These are phyloP conservation scores for Calocera viscosa DNA, from an alignment of 768 basidiomycete genomes.

Conservation along the genomic window DNA sequence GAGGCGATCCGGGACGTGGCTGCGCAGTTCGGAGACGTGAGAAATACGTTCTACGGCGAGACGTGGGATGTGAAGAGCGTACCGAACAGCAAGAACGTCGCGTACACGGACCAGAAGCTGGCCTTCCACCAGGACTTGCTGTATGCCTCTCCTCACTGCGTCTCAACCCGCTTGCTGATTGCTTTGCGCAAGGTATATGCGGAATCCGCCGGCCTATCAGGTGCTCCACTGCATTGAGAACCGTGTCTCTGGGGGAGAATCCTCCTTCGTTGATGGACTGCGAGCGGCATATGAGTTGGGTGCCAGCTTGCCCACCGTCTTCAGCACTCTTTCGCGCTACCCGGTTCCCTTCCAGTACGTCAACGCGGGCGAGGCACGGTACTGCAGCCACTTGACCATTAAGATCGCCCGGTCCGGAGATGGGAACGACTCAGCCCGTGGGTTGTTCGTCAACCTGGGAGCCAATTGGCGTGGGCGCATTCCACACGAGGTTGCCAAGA, in stretches of 20 bases:
- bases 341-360: conserved; percentile 83
- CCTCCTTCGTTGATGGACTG: conserved; percentile 75
- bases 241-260: conserved; percentile 67
- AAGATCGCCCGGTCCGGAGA: conserved; percentile 33
- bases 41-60: conserved; percentile 80
- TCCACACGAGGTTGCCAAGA: background rate
- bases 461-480: background rate
- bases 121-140: conserved; percentile 86
- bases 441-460: background rate
- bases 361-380: conserved; percentile 77
- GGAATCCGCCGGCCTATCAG: conserved; percentile 83
- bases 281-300: conserved; percentile 47
- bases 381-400: conserved; percentile 61
- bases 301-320: conserved; percentile 37
- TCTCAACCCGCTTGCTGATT: background rate
- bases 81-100: conserved; percentile 71
- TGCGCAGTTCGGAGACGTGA: conserved; percentile 56
- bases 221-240: conserved; percentile 84
- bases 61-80: conserved; percentile 79
- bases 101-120: conserved; percentile 82
- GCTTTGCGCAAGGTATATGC: conserved; percentile 62
- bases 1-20: conserved; percentile 55
- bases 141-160: conserved; percentile 37
- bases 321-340: conserved; percentile 44
- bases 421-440: background rate